Conservation (phyloP, 305 asterid species). For the Salvia sclarea region DNA sequence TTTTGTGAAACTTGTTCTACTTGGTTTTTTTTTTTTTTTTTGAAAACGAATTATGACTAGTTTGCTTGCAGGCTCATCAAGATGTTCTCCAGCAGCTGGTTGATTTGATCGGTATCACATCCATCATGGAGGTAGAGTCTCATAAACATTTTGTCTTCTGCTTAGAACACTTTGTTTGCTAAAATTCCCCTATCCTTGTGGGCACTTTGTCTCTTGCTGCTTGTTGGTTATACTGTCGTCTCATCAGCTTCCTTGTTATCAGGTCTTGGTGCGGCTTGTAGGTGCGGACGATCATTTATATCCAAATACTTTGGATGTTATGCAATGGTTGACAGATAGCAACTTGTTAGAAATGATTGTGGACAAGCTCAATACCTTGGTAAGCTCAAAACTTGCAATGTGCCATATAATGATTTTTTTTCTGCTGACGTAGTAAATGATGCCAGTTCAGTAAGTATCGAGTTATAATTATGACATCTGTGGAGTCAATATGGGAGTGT, state of each 20-base stretch:
- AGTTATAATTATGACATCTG: constrained; percentile 4
- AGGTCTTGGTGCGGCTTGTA: constrained; percentile 95
- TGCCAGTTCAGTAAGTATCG: constrained; percentile 1
- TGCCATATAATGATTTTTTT: constrained; percentile 18
- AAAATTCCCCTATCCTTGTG: not conserved
- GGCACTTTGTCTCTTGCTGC: not conserved
- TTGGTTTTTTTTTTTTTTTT: not conserved
- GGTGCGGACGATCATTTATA: constrained; percentile 89
- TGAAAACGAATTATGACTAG: constrained; percentile 3
- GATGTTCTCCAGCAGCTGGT: constrained; percentile 79
- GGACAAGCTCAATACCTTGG: constrained; percentile 74
- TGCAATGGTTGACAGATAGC: constrained; percentile 96
- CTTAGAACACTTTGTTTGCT: not conserved
- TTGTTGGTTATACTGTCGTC: constrained; percentile 28
- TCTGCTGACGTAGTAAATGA: constrained; percentile 18
- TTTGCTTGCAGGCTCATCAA: constrained; percentile 60
- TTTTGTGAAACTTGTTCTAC: constrained; percentile 18
- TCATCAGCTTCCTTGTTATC: constrained; percentile 40
- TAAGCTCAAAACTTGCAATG: constrained; percentile 42
- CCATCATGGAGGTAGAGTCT: constrained; percentile 91
- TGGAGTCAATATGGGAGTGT: not conserved
- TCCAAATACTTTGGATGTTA: constrained; percentile 77
- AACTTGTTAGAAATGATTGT: constrained; percentile 90
- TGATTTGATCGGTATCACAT: constrained; percentile 96
- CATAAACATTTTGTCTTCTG: constrained; percentile 9